These are phyloP conservation scores for Uronychia setigera DNA, from an alignment of 73 alveolate species.

Conservation along the genomic window DNA sequence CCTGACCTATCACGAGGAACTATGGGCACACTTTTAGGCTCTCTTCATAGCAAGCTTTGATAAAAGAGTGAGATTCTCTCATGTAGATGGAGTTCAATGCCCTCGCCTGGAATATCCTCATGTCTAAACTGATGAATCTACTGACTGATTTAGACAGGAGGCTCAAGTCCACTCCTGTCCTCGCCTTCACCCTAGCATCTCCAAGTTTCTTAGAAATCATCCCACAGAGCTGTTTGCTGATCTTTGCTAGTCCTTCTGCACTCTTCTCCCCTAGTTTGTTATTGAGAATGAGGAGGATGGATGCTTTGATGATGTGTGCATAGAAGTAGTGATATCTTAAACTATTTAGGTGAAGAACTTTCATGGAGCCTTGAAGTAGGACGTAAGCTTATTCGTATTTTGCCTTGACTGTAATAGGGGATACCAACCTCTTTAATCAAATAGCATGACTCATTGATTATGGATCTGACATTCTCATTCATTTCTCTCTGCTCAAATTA, in stretches of 20 bases:
- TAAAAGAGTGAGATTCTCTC: not conserved
- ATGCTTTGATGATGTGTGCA: not conserved
- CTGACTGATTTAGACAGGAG: not conserved
- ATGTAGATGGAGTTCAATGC: not conserved
- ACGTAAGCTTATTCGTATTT: not conserved
- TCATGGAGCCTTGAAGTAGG: not conserved
- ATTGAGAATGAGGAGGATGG: not conserved
- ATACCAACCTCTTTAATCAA: too few species aligned
- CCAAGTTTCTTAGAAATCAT: not conserved
- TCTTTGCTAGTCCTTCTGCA: not conserved
- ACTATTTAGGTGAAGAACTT: not conserved
- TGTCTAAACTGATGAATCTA: not conserved
- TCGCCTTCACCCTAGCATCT: not conserved
- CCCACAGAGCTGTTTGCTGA: not conserved
- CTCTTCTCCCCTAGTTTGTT: not conserved
- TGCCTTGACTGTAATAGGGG: too few species aligned
- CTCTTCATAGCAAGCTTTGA: not conserved
- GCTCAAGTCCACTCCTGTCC: not conserved
- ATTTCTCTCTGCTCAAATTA: too few species aligned
- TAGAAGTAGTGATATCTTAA: not conserved
- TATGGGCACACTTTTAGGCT: not conserved
- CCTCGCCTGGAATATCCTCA: not conserved
- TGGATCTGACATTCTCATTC: too few species aligned
- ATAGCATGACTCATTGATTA: too few species aligned
- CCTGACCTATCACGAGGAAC: not conserved